Evolutionary conservation across 306 rosid species (phyloP), one percentile per base, ranked within the genome.

Genomic region (Luffa aegyptiaca): DNA sequence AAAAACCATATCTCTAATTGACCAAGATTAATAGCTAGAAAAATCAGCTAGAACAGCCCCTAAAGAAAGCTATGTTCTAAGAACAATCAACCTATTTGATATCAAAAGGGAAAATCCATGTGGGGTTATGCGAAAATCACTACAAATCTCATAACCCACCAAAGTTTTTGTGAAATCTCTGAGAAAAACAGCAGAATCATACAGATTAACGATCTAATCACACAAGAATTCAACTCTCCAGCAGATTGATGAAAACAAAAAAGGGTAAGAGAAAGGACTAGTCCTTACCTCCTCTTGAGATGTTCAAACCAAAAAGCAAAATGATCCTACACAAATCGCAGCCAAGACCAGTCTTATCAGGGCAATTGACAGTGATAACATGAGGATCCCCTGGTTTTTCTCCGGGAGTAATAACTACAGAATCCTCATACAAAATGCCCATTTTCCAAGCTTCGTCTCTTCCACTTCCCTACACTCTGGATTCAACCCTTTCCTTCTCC

Each of bases 331-430:
- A 84, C 80, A 89, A 57, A 80, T 89, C 93, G 75, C 89, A 89
- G 12, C 89, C 91, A 16, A 86, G 16, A 0, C 93, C 93, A 81
- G 89, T 89, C 51, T 84, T 87, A 57, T 89, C 91, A 4, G 89
- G 93, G 53, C 93, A 89, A 78, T 87, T 89, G 41, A 89, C 91
- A 66, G 91, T 83, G 69, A 89, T 80, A 39, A 87, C 85, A 74
- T 85, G 85, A 64, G 87, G 84, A 73, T 89, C 93, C 37, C 89
- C 88, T 8, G 68, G 36, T 39, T 87, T 89, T 56, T 79, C 81
- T 26, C 72, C 86, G 14, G 68, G 72, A 35, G 79, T 84, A 49
- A 89, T 80, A 31, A 87, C 78, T 14, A 89, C 91, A 79, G 81
- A 14, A 53, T 87, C 93, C 48, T 89, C 93, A 53, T 71, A 83